Conservation (phyloP, 2,329 filamentous ascomycete genomes). For the Tolypocladium endophyticum region DNA sequence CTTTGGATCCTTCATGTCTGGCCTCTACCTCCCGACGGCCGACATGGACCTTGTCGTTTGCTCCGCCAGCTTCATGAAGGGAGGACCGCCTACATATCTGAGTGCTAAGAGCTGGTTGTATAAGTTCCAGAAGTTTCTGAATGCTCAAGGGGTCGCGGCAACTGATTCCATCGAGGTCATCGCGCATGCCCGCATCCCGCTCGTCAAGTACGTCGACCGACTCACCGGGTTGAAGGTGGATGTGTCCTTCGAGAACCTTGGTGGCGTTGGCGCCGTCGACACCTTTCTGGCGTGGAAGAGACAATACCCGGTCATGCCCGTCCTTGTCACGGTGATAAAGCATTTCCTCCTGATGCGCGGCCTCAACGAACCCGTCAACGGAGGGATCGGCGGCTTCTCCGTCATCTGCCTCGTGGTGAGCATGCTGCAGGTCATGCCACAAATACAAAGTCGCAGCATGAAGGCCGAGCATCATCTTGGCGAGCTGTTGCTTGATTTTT, state of each 20-base stretch:
- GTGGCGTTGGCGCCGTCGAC: constrained; percentile 66
- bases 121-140: constrained; percentile 51
- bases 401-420: constrained; percentile 90
- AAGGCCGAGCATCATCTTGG: constrained; percentile 60
- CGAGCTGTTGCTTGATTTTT: constrained; percentile 74
- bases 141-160: constrained; percentile 44
- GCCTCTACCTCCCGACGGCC: constrained; percentile 58
- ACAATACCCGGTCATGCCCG: constrained; percentile 74
- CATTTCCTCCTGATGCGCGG: constrained; percentile 84
- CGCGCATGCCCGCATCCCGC: constrained; percentile 67
- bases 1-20: constrained; percentile 93
- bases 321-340: constrained; percentile 80
- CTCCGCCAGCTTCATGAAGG: constrained; percentile 43
- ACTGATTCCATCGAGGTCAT: constrained; percentile 56
- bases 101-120: constrained; percentile 46
- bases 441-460: constrained; percentile 51
- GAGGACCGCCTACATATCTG: constrained; percentile 36
- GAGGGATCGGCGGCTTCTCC: constrained; percentile 87
- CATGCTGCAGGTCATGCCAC: constrained; percentile 71
- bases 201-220: constrained; percentile 82
- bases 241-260: constrained; percentile 87
- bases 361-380: constrained; percentile 82
- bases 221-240: constrained; percentile 76
- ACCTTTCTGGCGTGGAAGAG: constrained; percentile 75
- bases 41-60: constrained; percentile 92